phyloP scores from a whole-genome alignment of 2,329 filamentous ascomycete genomes.

The Pseudofabraea citricarpa region DNA sequence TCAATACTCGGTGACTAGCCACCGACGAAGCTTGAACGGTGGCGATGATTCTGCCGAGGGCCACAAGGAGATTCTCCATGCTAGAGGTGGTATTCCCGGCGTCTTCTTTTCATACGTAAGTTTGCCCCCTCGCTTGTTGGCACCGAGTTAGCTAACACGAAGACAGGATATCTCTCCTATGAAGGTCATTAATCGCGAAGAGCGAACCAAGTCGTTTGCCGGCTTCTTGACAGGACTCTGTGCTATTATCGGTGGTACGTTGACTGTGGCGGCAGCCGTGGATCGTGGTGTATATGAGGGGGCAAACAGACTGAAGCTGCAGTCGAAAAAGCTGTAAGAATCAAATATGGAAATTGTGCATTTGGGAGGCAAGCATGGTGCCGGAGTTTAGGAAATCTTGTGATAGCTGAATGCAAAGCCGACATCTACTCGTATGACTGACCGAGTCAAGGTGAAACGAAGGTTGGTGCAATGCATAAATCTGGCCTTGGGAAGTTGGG shows the following conservation, averaged over 20 bases:
- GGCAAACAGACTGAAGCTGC: constrained; percentile 76
- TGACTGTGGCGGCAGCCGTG: constrained; percentile 91
- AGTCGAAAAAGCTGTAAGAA: constrained; percentile 52
- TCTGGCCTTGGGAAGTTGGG: no score
- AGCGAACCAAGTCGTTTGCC: constrained; percentile 80
- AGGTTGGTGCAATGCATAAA: no score
- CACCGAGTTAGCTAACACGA: no score
- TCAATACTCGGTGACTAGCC: constrained; percentile 96
- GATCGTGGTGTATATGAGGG: constrained; percentile 93
- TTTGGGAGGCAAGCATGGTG: constrained; percentile 13
- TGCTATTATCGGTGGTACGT: constrained; percentile 87
- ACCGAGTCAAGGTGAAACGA: no score
- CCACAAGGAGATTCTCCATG: constrained; percentile 87
- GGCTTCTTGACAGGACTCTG: constrained; percentile 93
- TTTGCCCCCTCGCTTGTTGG: no score
- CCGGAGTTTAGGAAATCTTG: constrained; percentile 14
- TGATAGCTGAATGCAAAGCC: neutral
- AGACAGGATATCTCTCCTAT: constrained; percentile 96
- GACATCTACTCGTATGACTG: no score
- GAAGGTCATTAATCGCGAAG: constrained; percentile 98
- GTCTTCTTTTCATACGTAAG: constrained; percentile 98
- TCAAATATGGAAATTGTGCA: constrained; percentile 2
- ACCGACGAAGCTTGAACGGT: constrained; percentile 81
- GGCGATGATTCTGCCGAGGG: constrained; percentile 82
- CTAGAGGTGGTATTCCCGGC: constrained; percentile 86